Conservation (phyloP, 1,139 yeast species). For the Magnusiomyces paraingens region DNA sequence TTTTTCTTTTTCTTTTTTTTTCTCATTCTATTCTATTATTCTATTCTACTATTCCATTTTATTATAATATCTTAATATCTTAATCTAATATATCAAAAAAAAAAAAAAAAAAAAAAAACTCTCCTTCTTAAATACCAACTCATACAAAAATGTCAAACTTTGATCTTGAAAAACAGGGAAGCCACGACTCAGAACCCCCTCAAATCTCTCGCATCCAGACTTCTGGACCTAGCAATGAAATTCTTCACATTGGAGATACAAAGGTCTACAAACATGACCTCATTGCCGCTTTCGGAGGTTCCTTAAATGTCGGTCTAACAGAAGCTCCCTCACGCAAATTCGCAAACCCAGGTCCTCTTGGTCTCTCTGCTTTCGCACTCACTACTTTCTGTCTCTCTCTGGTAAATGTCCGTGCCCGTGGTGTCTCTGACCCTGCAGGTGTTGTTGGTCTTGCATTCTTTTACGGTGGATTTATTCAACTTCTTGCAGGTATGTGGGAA, state of each 20-base stretch:
- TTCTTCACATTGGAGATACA: conserved; percentile 57
- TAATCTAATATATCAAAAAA: not conserved
- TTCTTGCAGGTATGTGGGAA: conserved; percentile 69
- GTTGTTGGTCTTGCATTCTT: conserved; percentile 67
- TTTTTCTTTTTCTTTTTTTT: not conserved
- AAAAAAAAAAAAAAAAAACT: no score
- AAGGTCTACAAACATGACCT: conserved; percentile 54
- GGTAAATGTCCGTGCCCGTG: conserved; percentile 56
- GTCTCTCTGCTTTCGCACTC: conserved; percentile 72
- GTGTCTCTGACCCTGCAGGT: conserved; percentile 44
- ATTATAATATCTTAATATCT: no score
- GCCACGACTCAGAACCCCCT: no score
- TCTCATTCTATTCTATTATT: not conserved
- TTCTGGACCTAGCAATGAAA: conserved; percentile 7
- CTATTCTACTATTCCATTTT: no score
- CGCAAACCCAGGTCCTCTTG: conserved; percentile 84
- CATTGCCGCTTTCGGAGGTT: conserved; percentile 60
- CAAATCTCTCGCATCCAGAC: conserved; percentile 1
- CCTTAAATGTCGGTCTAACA: conserved; percentile 52
- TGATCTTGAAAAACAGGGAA: not conserved
- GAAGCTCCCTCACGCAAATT: conserved; percentile 61
- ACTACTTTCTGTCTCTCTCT: conserved; percentile 76
- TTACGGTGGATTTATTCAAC: conserved; percentile 73
- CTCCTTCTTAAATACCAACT: no score
- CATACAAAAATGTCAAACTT: not conserved